These are phyloP conservation scores for Yarrowia sp. DNA, from an alignment of 805 yeast genomes.

Conservation along the genomic window DNA sequence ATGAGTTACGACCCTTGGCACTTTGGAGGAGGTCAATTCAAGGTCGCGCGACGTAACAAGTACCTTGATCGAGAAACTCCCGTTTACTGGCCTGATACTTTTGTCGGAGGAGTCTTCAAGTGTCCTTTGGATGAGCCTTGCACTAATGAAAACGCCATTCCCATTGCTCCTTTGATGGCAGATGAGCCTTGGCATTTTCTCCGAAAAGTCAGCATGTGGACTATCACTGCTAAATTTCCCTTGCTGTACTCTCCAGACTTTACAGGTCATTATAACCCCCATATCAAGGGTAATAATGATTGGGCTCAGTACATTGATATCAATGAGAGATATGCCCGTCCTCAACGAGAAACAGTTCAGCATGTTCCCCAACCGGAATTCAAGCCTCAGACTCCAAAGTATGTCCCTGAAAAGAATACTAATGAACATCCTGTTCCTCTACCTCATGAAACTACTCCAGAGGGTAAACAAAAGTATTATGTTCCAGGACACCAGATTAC, in stretches of 20 bases:
- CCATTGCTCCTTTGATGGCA: slow-evolving; percentile 55
- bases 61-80: slow-evolving; percentile 49
- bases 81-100: slow-evolving; percentile 54
- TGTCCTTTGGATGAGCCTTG: slow-evolving; percentile 38
- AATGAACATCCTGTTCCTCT: background rate
- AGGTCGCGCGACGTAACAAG: slow-evolving; percentile 55
- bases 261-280: slow-evolving; percentile 12
- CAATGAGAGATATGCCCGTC: slow-evolving; percentile 45
- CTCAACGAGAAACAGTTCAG: too few relatives aligned
- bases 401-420: background rate
- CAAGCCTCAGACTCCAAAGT: background rate
- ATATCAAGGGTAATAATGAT: slow-evolving; percentile 20
- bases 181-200: slow-evolving; percentile 40
- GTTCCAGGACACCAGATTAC: background rate
- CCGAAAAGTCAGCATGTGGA: slow-evolving; percentile 40
- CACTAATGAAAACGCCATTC: slow-evolving; percentile 36
- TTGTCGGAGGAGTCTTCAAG: slow-evolving; percentile 63
- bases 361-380: too few relatives aligned
- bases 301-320: slow-evolving; percentile 52
- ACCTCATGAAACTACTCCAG: background rate
- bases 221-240: slow-evolving; percentile 42
- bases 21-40: slow-evolving; percentile 45
- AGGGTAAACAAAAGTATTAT: background rate
- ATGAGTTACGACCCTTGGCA: background rate
- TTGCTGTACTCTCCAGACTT: slow-evolving; percentile 29